phyloP scores from a whole-genome alignment of 768 basidiomycete species.

The Boletus sp. region DNA sequence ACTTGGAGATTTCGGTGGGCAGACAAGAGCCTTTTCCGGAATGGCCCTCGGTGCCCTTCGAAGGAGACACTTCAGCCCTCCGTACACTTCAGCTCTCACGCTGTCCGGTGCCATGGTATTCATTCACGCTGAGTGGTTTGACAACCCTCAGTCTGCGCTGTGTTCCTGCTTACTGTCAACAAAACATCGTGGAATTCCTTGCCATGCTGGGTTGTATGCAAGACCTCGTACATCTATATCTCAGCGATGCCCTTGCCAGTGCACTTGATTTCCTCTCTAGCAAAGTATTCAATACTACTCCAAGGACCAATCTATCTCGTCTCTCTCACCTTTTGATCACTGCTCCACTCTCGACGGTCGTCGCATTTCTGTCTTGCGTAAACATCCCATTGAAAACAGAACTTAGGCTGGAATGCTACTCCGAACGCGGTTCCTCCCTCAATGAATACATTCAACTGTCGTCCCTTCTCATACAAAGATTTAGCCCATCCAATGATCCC shows the following conservation, averaged over 20 bases:
- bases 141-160: conserved; percentile 34
- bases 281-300: not conserved
- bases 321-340: conserved; percentile 2
- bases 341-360: not conserved
- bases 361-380: not conserved
- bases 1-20: too few relatives aligned
- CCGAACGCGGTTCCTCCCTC: not conserved
- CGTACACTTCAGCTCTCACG: not conserved
- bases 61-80: not conserved
- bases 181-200: conserved; percentile 31
- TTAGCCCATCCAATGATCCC: not conserved
- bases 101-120: not conserved
- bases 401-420: not conserved
- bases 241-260: conserved; percentile 32
- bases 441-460: not conserved
- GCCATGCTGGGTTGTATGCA: conserved; percentile 34
- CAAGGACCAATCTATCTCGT: not conserved
- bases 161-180: conserved; percentile 22
- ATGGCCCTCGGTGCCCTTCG: not conserved
- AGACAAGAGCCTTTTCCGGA: too few relatives aligned
- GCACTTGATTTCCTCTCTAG: not conserved
- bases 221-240: conserved; percentile 30
- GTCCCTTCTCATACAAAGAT: not conserved
- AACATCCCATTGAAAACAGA: not conserved
- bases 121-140: conserved; percentile 21